Percentiles rank a stretch among this genome's conserved stretches.
phyloP scores from a whole-genome alignment of 768 basidiomycete species.

The Psilocybe cubensis region DNA sequence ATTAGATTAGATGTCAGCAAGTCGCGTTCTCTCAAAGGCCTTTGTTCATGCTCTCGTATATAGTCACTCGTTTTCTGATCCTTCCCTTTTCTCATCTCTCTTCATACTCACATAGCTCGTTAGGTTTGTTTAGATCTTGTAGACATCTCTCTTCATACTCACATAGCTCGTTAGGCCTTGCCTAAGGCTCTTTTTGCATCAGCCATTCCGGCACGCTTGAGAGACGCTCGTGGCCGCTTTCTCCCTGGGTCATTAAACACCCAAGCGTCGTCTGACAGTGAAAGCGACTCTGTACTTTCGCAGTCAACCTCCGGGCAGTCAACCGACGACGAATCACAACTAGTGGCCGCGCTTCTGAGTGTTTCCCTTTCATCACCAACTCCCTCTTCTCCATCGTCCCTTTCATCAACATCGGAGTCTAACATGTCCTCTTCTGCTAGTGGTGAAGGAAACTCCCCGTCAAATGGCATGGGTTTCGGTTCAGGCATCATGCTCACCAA shows the following conservation, averaged over 20 bases:
- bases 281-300: no score
- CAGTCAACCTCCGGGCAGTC: no score
- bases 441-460: neutral
- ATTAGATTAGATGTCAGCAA: neutral
- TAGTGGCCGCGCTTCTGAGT: neutral
- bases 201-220: neutral
- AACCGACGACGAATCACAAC: no score
- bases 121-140: neutral
- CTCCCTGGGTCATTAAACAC: neutral
- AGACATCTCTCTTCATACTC: no score
- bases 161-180: no score
- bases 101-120: neutral
- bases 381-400: neutral
- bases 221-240: neutral
- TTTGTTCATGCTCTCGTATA: neutral
- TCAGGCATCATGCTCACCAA: neutral
- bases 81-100: neutral
- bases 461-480: neutral
- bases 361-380: neutral
- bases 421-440: neutral
- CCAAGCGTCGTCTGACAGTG: no score
- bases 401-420: neutral
- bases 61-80: neutral
- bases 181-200: neutral
- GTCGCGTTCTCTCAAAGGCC: neutral